Base-by-base conservation (phyloP, 257 asterid genomes). In the Solanum ossicruentum region DNA sequence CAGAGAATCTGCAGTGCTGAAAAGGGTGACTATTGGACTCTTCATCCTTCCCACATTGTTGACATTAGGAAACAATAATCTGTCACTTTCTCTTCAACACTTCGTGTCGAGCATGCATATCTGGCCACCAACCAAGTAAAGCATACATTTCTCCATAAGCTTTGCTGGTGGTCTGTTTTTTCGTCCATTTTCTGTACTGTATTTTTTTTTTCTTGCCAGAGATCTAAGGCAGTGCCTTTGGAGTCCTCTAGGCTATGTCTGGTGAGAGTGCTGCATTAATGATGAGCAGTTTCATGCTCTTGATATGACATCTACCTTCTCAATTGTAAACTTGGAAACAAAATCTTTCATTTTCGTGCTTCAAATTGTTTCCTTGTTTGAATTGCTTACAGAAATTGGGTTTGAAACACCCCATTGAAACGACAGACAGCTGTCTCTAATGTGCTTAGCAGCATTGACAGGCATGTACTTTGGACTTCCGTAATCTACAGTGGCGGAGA, bases 331-430 rank as follows among this genome's bases (percentile, higher is more conserved):
- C 51, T 70, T 70, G 26, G 23, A 70, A 70, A 20, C 28, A 41
- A 16, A 28, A 36, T 18, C 51, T 70, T 70, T 10, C 79, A 18
- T 41, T 39, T 70, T 70, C 28, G 10, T 18, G 54, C 79, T 39
- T 70, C 41, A 20, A 41, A 70, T 70, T 36, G 26, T 69, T 70
- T 41, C 11, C 21, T 41, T 70, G 54, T n/a, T 39, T 43, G 28
- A n/a, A 39, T 11, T 49, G 84, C 52, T 54, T 12, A n/a, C 89
- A 93, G 99, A 94, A 86, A 86, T 73, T 90, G 88, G 92, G 93
- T 57, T 17, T 88, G 86, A 89, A 90, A 84, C 90, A 71, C 18
- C 36, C 93, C 32, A 91, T 82, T 84, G 94, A 86, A 86, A 90
- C 80, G 75, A 84, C 84, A 58, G 83, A 81, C 75, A 75, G 80